These are phyloP conservation scores for Trichosporon ovoides DNA, from an alignment of 1,284 basidiomycete species.

Conservation along the genomic window DNA sequence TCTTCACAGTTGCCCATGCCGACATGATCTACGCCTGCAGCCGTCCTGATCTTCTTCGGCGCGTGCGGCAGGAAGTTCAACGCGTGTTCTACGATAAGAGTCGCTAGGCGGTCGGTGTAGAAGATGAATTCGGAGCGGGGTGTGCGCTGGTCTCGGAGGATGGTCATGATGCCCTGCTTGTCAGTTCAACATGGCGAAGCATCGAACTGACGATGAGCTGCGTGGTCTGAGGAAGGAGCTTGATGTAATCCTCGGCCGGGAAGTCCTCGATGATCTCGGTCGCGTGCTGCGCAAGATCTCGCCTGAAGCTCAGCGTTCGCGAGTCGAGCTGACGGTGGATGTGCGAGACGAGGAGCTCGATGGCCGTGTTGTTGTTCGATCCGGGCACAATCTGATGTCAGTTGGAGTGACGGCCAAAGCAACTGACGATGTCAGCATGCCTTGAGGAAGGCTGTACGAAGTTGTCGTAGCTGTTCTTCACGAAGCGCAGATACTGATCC, in stretches of 20 bases:
- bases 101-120: constrained; percentile 68
- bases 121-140: constrained; percentile 69
- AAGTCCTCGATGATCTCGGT: constrained; percentile 18
- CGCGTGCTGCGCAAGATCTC: constrained; percentile 53
- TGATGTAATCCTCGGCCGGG: constrained; percentile 34
- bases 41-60: constrained; percentile 63
- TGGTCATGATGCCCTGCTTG: constrained; percentile 76
- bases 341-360: constrained; percentile 88
- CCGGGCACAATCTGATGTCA: constrained; percentile 77
- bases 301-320: constrained; percentile 67
- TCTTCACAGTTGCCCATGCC: constrained; percentile 56
- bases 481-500: constrained; percentile 77
- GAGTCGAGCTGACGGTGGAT: constrained; percentile 77
- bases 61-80: constrained; percentile 72
- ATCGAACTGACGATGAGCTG: constrained; percentile 63
- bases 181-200: background rate
- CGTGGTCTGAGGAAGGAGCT: constrained; percentile 69
- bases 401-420: background rate
- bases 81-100: constrained; percentile 77
- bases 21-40: constrained; percentile 55
- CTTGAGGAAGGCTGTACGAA: constrained; percentile 85
- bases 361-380: constrained; percentile 70
- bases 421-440: constrained; percentile 76
- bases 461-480: constrained; percentile 89
- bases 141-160: constrained; percentile 67